Evolutionary conservation across 495 filamentous ascomycete genomes (phyloP).

Genomic region (Trichoderma gamsii): DNA sequence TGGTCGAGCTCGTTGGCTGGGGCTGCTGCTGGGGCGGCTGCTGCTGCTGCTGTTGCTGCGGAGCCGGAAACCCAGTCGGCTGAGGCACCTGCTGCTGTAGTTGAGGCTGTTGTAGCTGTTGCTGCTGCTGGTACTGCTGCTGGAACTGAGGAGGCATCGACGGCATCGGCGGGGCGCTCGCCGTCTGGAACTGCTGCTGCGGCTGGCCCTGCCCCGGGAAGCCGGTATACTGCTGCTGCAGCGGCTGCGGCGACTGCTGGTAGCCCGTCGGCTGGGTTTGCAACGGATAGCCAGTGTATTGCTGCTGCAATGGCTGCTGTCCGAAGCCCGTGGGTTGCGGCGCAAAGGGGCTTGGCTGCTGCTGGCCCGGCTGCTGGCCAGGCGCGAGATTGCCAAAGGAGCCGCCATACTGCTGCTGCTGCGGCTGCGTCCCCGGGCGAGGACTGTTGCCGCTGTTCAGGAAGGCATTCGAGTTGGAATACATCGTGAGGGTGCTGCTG

Average conservation of each 20-base stretch:
- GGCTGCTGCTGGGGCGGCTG: constrained; percentile 31
- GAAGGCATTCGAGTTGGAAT: constrained; percentile 79
- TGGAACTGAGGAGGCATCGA: constrained; percentile 51
- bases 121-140: constrained; percentile 38
- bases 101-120: constrained; percentile 36
- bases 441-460: constrained; percentile 68
- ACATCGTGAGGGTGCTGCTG: constrained; percentile 52
- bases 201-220: constrained; percentile 41
- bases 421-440: constrained; percentile 64
- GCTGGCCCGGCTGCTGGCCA: constrained; percentile 58
- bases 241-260: constrained; percentile 45
- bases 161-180: constrained; percentile 47
- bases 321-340: constrained; percentile 54
- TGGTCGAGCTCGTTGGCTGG: constrained; percentile 21
- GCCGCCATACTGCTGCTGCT: constrained; percentile 58
- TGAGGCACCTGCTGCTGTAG: constrained; percentile 39
- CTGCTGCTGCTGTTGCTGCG: constrained; percentile 25
- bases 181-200: constrained; percentile 42
- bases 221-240: constrained; percentile 53
- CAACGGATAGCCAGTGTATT: constrained; percentile 51
- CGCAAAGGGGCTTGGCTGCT: constrained; percentile 55
- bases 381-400: constrained; percentile 41
- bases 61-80: constrained; percentile 19
- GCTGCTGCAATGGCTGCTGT: constrained; percentile 56
- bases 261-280: constrained; percentile 42